These are phyloP conservation scores for Hericium rajendrae DNA, from an alignment of 768 basidiomycete species.

Conservation along the genomic window DNA sequence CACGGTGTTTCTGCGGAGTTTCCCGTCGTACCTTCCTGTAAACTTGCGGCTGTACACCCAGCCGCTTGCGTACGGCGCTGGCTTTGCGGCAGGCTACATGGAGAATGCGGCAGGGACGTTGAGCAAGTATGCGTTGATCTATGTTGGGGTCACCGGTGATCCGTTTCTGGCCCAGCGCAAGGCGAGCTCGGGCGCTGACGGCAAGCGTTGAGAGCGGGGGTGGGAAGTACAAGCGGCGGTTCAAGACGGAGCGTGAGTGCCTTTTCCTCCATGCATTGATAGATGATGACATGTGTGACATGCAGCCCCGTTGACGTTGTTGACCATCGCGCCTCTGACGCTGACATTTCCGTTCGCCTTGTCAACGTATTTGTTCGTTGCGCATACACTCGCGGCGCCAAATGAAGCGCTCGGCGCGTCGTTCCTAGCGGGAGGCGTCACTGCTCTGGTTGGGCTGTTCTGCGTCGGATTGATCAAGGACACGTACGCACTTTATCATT, in stretches of 20 bases:
- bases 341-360: slow-evolving; percentile 78
- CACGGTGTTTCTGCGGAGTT: slow-evolving; percentile 39
- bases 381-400: slow-evolving; percentile 64
- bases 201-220: slow-evolving; percentile 40
- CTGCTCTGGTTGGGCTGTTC: slow-evolving; percentile 74
- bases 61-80: slow-evolving; percentile 25
- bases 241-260: slow-evolving; percentile 50
- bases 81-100: slow-evolving; percentile 26
- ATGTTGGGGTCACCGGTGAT: slow-evolving; percentile 48
- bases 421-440: slow-evolving; percentile 67
- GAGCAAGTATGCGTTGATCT: slow-evolving; percentile 49
- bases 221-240: slow-evolving; percentile 34
- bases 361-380: slow-evolving; percentile 81
- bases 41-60: slow-evolving; percentile 33
- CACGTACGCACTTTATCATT: slow-evolving; percentile 32
- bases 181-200: slow-evolving; percentile 48
- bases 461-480: slow-evolving; percentile 78
- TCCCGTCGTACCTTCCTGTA: slow-evolving; percentile 45
- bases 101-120: slow-evolving; percentile 40
- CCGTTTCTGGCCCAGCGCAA: slow-evolving; percentile 42
- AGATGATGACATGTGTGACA: not conserved
- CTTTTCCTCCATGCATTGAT: not conserved
- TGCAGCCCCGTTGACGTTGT: slow-evolving; percentile 55
- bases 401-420: slow-evolving; percentile 67
- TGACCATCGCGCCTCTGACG: slow-evolving; percentile 70